Percentiles rank a stretch among this genome's conserved stretches.
These are phyloP conservation scores for Botrytis elliptica DNA, from an alignment of 2,329 filamentous ascomycete species.

Conservation along the genomic window DNA sequence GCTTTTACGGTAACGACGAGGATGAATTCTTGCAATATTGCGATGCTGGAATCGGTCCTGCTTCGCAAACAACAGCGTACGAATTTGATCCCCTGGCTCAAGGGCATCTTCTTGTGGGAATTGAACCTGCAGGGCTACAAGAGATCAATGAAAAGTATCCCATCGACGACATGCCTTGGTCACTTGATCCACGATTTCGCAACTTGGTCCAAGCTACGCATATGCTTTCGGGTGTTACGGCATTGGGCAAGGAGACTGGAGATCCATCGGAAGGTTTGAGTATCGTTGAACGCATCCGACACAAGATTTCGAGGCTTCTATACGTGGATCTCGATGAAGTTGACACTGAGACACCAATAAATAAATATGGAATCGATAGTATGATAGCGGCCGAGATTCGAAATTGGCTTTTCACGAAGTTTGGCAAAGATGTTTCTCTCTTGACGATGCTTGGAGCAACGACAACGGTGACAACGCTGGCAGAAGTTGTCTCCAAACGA, in stretches of 20 bases:
- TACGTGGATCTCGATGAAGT: background rate
- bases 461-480: background rate
- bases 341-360: background rate
- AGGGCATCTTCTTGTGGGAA: background rate
- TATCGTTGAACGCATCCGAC: background rate
- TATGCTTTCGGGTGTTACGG: background rate
- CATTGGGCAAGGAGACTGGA: background rate
- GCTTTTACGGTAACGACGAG: background rate
- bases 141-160: background rate
- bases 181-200: background rate
- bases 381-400: background rate
- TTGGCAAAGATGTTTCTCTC: background rate
- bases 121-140: background rate
- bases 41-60: background rate
- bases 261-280: background rate
- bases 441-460: background rate
- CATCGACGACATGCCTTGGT: background rate
- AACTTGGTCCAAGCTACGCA: background rate
- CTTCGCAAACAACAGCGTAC: background rate
- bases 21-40: background rate
- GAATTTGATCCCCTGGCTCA: background rate
- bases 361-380: background rate
- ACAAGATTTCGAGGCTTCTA: background rate
- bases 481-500: background rate
- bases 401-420: background rate